These are phyloP conservation scores for Xerocomus nothofagi DNA, from an alignment of 1,284 basidiomycete species.

Conservation along the genomic window DNA sequence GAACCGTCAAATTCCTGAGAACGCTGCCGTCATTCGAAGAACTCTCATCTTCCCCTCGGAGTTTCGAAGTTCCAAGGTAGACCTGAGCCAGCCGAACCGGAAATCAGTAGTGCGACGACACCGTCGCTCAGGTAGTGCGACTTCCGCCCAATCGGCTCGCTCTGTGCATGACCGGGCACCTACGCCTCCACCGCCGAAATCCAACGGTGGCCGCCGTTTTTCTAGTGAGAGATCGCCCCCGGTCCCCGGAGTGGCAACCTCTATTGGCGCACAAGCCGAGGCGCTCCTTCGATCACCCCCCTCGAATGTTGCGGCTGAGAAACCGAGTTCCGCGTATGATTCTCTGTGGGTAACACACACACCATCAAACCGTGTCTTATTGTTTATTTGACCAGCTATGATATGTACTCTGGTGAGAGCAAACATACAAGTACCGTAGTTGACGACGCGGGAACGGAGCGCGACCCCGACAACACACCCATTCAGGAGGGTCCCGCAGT, in stretches of 20 bases:
- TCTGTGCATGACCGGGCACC: constrained; percentile 80
- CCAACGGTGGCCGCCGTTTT: constrained; percentile 55
- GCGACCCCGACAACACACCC: constrained; percentile 26
- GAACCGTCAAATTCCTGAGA: constrained; percentile 37
- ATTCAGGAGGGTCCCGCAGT: constrained; percentile 61
- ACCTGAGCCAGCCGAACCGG: constrained; percentile 52
- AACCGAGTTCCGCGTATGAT: constrained; percentile 68
- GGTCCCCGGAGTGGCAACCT: constrained; percentile 61
- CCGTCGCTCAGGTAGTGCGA: constrained; percentile 58
- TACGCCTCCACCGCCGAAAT: constrained; percentile 74
- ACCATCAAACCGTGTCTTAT: constrained; percentile 13
- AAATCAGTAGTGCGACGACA: constrained; percentile 51
- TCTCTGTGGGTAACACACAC: constrained; percentile 58
- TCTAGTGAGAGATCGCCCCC: constrained; percentile 67
- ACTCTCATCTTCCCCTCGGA: constrained; percentile 78
- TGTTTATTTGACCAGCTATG: constrained; percentile 54
- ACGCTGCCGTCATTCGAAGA: constrained; percentile 62
- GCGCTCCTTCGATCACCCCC: constrained; percentile 42
- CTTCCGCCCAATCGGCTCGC: constrained; percentile 51
- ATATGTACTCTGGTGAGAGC: constrained; percentile 71
- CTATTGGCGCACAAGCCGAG: constrained; percentile 49
- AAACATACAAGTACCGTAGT: constrained; percentile 31
- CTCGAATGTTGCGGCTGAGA: constrained; percentile 49
- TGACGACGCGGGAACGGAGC: constrained; percentile 28
- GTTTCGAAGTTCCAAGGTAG: constrained; percentile 50